A percentile compares a stretch with the other conserved stretches of the same genome.
These are phyloP conservation scores for Bauhinia variegata DNA, from an alignment of 306 rosid species.

Conservation along the genomic window DNA sequence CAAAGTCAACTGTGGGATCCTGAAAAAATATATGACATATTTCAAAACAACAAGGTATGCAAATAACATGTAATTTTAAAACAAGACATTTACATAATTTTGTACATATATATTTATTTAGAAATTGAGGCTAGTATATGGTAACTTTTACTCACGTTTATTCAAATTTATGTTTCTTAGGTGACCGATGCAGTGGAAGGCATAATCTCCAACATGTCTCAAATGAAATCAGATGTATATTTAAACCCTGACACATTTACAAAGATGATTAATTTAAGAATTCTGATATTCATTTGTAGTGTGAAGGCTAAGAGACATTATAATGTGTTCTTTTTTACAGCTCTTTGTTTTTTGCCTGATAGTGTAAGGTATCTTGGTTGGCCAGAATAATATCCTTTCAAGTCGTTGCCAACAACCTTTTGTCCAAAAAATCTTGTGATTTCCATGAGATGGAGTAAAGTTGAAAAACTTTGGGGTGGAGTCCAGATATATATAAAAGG, in stretches of 20 bases:
- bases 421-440: slow-evolving; percentile 11
- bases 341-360: slow-evolving; percentile 2
- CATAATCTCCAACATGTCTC: slow-evolving; percentile 28
- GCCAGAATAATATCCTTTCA: slow-evolving; percentile 22
- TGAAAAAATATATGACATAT: slow-evolving; percentile 31
- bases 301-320: not conserved
- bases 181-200: slow-evolving; percentile 39
- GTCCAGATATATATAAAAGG: not conserved
- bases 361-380: slow-evolving; percentile 35
- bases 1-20: slow-evolving; percentile 25
- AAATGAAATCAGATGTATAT: not conserved
- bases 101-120: not conserved
- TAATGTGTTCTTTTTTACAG: not conserved
- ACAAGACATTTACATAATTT: not conserved
- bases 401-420: slow-evolving; percentile 26
- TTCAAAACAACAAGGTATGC: slow-evolving; percentile 34
- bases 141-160: not conserved
- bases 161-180: slow-evolving; percentile 15
- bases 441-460: slow-evolving; percentile 1
- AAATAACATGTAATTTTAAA: not conserved
- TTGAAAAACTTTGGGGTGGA: not conserved
- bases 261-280: slow-evolving; percentile 29
- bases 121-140: not conserved
- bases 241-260: slow-evolving; percentile 22
- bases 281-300: not conserved